phyloP scores from a whole-genome alignment of 2,329 filamentous ascomycete genomes.

The Aspergillus sp. region DNA sequence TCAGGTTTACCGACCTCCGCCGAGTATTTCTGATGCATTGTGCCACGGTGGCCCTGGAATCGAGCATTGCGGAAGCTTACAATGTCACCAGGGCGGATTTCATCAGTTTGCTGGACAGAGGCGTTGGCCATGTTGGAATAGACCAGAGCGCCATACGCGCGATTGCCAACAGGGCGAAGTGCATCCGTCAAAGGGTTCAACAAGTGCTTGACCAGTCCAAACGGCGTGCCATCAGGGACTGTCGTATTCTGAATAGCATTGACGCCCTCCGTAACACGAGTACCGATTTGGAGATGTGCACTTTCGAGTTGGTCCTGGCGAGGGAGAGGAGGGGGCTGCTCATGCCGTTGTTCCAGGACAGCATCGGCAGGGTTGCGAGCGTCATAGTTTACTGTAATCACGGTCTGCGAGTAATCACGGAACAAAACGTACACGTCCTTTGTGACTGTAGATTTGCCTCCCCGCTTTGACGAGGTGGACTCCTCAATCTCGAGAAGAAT shows the following conservation, averaged over 20 bases:
- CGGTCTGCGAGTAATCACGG: slow-evolving; percentile 94
- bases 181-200: slow-evolving; percentile 74
- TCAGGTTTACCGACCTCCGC: slow-evolving; percentile 84
- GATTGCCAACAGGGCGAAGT: slow-evolving; percentile 81
- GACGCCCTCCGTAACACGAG: slow-evolving; percentile 73
- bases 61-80: slow-evolving; percentile 89
- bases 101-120: slow-evolving; percentile 84
- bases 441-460: slow-evolving; percentile 71
- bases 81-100: slow-evolving; percentile 92
- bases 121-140: slow-evolving; percentile 96
- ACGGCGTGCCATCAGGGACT: slow-evolving; percentile 82
- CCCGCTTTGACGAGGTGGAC: slow-evolving; percentile 68
- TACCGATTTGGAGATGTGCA: slow-evolving; percentile 79
- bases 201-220: slow-evolving; percentile 77
- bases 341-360: slow-evolving; percentile 81
- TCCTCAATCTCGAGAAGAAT: slow-evolving; percentile 83
- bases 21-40: slow-evolving; percentile 93
- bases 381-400: slow-evolving; percentile 81
- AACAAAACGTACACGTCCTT: slow-evolving; percentile 88
- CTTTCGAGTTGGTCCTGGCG: slow-evolving; percentile 93
- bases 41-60: slow-evolving; percentile 93
- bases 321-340: slow-evolving; percentile 76
- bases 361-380: slow-evolving; percentile 73
- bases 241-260: slow-evolving; percentile 75
- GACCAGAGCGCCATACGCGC: slow-evolving; percentile 87